Percentiles rank a stretch among this genome's conserved stretches.
These are phyloP conservation scores for Talaromyces sp. DNA, from an alignment of 2,329 filamentous ascomycete genomes.

Conservation along the genomic window DNA sequence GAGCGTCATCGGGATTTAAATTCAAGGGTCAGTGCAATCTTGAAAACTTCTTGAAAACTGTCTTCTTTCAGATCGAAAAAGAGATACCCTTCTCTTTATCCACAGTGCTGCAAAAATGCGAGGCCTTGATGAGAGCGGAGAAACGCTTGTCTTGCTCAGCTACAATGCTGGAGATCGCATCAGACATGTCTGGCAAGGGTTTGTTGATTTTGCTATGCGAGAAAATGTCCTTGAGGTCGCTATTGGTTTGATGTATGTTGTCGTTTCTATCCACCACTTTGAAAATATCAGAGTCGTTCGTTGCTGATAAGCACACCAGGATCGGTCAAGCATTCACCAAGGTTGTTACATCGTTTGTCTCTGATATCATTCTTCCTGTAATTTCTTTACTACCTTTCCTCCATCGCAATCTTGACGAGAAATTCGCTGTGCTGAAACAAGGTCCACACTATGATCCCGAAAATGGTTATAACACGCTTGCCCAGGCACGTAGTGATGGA, in stretches of 20 bases:
- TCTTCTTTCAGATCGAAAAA: not conserved
- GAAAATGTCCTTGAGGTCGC: conserved; percentile 73
- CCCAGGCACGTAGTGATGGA: conserved; percentile 64
- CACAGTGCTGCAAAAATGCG: conserved; percentile 16
- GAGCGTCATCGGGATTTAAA: not conserved
- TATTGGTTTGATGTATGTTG: conserved; percentile 64
- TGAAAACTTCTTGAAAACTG: not conserved
- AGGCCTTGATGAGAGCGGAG: conserved; percentile 23
- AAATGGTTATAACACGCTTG: conserved; percentile 62
- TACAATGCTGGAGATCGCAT: conserved; percentile 40
- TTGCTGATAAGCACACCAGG: conserved; percentile 31
- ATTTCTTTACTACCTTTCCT: conserved; percentile 65
- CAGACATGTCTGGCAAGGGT: conserved; percentile 55
- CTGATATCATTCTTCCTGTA: conserved; percentile 64
- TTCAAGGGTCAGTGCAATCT: not conserved
- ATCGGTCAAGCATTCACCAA: conserved; percentile 66
- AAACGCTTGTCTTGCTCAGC: conserved; percentile 31
- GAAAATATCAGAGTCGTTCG: not conserved
- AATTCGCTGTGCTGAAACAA: conserved; percentile 60
- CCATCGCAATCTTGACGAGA: conserved; percentile 66
- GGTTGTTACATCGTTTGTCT: conserved; percentile 66
- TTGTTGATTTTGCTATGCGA: conserved; percentile 66
- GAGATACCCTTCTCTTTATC: not conserved
- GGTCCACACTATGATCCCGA: conserved; percentile 51
- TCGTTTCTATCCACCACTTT: conserved; percentile 3